Evolutionary conservation across 2,329 filamentous ascomycete genomes (phyloP), one percentile per base, ranked within the genome.

Genomic region (Verticillium klebahnii): DNA sequence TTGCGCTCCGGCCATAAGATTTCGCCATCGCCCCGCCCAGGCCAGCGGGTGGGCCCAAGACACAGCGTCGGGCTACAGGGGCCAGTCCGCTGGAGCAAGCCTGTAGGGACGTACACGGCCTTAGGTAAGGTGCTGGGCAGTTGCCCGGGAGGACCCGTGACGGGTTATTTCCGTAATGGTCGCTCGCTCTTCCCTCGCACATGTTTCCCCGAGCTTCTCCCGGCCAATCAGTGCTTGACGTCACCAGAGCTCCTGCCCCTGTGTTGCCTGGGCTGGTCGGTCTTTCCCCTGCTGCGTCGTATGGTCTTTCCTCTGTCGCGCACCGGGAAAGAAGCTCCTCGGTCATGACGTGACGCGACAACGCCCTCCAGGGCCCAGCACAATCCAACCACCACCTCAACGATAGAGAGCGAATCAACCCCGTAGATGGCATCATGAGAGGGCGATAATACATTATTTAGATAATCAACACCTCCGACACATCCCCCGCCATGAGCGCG

Each of bases 401-500:
- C 3, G 6, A 36, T 14, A 36, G 34, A 9, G 14, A 36, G 9
- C n/a, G 39, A 40, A 17, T 50, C 40, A 9, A 50, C n/a, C n/a
- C 5, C 12, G 2, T 50, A 50, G 40, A 50, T n/a, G 40, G 40
- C 40, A 50, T 50, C 40, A 50, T 50, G 40, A 50, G 40, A 50
- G 5, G 11, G 40, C 40, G 40, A 50, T 50, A 50, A n/a, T 23
- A 50, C 19, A 8, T n/a, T 50, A 1, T n/a, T 19, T 50, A 6
- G 29, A 29, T n/a, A 19, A 7, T 50, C 40, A 19, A 50, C 19
- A 50, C 4, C 40, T 11, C n/a, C n/a, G 29, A 40, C 14, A 40
- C n/a, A 19, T 50, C 40, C 40, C 40, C 19, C 19, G 17, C 45
- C n/a, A 84, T 85, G 81, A 81, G 77, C 70, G 69, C 74, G 69